Evolutionary conservation across 805 yeast genomes (phyloP).

Genomic region (Wickerhamiella nectarea): DNA sequence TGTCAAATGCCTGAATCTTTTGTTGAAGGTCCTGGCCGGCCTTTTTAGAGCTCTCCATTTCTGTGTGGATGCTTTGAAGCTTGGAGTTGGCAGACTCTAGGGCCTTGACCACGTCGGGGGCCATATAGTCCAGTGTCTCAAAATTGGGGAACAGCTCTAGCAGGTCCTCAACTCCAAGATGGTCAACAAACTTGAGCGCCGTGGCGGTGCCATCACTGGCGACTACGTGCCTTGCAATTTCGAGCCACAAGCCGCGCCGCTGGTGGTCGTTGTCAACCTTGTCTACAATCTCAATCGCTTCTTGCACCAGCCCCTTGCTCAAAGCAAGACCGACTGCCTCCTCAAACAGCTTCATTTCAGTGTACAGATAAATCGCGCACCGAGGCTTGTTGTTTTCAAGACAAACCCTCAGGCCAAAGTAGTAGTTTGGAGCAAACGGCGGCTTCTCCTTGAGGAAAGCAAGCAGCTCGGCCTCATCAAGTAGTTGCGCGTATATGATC

Average conservation of each 20-base stretch:
- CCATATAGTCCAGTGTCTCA: conserved; percentile 65
- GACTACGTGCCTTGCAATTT: conserved; percentile 37
- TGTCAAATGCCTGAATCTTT: conserved; percentile 39
- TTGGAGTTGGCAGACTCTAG: conserved; percentile 56
- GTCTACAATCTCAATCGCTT: conserved; percentile 46
- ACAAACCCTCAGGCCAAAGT: conserved; percentile 64
- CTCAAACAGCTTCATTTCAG: conserved; percentile 54
- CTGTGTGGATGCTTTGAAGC: conserved; percentile 51
- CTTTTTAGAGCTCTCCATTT: conserved; percentile 58
- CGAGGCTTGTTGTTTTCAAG: conserved; percentile 42
- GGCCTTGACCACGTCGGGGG: conserved; percentile 70
- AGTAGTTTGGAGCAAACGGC: conserved; percentile 34
- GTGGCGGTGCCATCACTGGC: conserved; percentile 22
- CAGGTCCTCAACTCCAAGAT: conserved; percentile 56
- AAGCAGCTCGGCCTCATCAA: conserved; percentile 36
- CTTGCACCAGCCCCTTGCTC: conserved; percentile 37
- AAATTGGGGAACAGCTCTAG: conserved; percentile 77
- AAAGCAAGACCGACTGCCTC: conserved; percentile 72
- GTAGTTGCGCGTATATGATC: conserved; percentile 44
- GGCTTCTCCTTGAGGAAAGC: conserved; percentile 35
- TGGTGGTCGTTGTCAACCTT: conserved; percentile 36
- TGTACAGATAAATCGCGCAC: conserved; percentile 61
- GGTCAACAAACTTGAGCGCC: conserved; percentile 19
- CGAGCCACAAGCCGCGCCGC: conserved; percentile 62
- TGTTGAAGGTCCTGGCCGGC: conserved; percentile 45